These are phyloP conservation scores for Epichloe uncinata DNA, from an alignment of 2,329 filamentous ascomycete species.

Conservation along the genomic window DNA sequence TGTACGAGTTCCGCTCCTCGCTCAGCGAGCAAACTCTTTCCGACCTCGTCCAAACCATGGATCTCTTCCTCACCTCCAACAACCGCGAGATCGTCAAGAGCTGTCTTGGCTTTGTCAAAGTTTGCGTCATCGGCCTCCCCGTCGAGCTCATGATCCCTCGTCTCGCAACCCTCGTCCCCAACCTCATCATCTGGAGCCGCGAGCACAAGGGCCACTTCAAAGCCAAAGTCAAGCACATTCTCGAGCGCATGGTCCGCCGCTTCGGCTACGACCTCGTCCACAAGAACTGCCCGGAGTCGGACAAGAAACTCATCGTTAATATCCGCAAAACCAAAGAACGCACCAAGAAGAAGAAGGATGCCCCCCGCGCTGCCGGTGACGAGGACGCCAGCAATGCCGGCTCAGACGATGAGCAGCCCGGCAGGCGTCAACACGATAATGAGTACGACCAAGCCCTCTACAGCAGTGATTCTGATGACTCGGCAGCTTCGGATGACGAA, in stretches of 20 bases:
- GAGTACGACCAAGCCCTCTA: slow-evolving; percentile 96
- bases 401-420: slow-evolving; percentile 25
- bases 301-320: slow-evolving; percentile 82
- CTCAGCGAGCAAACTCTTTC: slow-evolving; percentile 57
- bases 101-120: slow-evolving; percentile 92
- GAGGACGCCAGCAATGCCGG: slow-evolving; percentile 44
- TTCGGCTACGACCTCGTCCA: slow-evolving; percentile 78
- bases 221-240: slow-evolving; percentile 93
- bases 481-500: slow-evolving; percentile 40
- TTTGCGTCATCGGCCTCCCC: slow-evolving; percentile 78
- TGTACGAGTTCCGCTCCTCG: slow-evolving; percentile 74
- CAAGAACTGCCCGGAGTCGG: slow-evolving; percentile 67
- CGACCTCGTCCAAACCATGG: slow-evolving; percentile 87
- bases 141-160: slow-evolving; percentile 66
- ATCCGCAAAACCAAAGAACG: slow-evolving; percentile 93
- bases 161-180: slow-evolving; percentile 66
- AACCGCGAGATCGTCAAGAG: slow-evolving; percentile 94
- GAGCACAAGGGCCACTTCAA: slow-evolving; percentile 98
- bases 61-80: slow-evolving; percentile 89
- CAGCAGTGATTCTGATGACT: slow-evolving; percentile 55
- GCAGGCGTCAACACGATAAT: slow-evolving; percentile 60
- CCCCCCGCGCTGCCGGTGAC: slow-evolving; percentile 41
- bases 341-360: slow-evolving; percentile 77
- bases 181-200: slow-evolving; percentile 90
- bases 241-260: slow-evolving; percentile 84